Evolutionary conservation across 169 alveolate species (phyloP), one percentile per base, ranked within the genome.

Genomic region (Eimeria maxima): DNA sequence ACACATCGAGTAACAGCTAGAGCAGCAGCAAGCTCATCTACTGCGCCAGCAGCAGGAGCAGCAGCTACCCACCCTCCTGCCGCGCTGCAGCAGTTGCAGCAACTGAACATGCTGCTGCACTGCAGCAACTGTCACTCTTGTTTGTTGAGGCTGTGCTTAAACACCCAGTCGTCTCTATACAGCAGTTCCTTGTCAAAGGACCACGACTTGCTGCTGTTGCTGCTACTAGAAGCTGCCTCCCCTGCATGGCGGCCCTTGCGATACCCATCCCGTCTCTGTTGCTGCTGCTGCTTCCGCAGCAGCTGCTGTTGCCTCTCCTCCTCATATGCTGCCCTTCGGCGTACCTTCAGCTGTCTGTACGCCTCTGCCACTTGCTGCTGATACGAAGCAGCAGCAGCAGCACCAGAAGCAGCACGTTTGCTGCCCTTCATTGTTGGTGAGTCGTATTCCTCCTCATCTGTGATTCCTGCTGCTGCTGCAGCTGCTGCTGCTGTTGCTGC

Each of bases 141-240:
- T 4, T 76, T 27, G 63, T 76, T 76, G 8, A 27, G 10, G 87
- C 60, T n/a, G 38, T 76, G 87, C 87, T 76, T 76, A 18, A 76
- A 76, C 44, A 76, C 60, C 87, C 87, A 76, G 20, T 76, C 87
- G 60, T 20, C 4, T 47, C 87, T 76, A 47, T 76, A 76, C 10
- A 76, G 87, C 7, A 76, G 22, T 42, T 57, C 10, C 87, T 76
- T 76, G 63, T 76, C 87, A 29, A 42, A 76, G 13, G 87, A 76
- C 87, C 87, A 76, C 29, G 53, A 47, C 87, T 76, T 76, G 65
- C 60, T 76, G 87, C 87, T 76, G 87, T 63, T 45, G 80, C 80
- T 69, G 80, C 80, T 69, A 33, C 65, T 38, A 42, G 57, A 20
- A n/a, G 13, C 50, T 42, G 60, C 22, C 60, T 11, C 38, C 50